These are phyloP conservation scores for Melastoma candidum DNA, from an alignment of 441 rosid species.

Conservation along the genomic window DNA sequence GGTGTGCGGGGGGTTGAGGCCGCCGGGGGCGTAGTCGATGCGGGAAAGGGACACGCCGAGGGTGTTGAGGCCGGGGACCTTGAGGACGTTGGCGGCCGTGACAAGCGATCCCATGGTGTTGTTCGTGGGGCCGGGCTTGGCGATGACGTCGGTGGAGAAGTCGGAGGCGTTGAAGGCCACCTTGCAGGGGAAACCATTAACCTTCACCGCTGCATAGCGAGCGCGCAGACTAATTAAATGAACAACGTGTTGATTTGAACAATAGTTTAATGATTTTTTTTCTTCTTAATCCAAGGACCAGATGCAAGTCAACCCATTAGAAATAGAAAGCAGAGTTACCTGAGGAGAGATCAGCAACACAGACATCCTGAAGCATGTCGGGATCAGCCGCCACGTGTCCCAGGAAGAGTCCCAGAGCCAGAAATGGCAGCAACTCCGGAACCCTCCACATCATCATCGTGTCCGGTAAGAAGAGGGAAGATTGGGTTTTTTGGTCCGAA, in stretches of 20 bases:
- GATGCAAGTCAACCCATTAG: neutral
- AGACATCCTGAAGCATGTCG: constrained; percentile 11
- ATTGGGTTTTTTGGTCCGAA: too few species aligned
- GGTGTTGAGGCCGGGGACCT: constrained; percentile 21
- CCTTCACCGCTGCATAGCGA: constrained; percentile 6
- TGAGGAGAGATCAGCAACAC: constrained; percentile 12
- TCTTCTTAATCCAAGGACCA: neutral
- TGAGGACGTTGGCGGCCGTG: constrained; percentile 12
- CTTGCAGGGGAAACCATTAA: constrained; percentile 20
- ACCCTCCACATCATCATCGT: too few species aligned
- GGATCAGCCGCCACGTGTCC: neutral
- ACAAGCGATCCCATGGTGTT: constrained; percentile 11
- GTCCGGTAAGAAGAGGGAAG: too few species aligned
- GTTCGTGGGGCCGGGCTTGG: constrained; percentile 16
- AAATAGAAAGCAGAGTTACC: neutral
- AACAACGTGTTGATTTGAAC: neutral
- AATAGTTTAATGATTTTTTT: too few species aligned
- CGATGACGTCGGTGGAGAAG: constrained; percentile 15
- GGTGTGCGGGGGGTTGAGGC: constrained; percentile 20
- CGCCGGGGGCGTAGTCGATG: constrained; percentile 16
- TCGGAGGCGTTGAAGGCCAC: constrained; percentile 9
- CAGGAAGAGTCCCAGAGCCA: too few species aligned
- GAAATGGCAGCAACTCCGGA: too few species aligned
- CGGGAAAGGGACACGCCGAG: constrained; percentile 17
- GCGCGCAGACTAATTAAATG: neutral